Evolutionary conservation across 768 basidiomycete genomes (phyloP).

Genomic region (Hericium erinaceus): DNA sequence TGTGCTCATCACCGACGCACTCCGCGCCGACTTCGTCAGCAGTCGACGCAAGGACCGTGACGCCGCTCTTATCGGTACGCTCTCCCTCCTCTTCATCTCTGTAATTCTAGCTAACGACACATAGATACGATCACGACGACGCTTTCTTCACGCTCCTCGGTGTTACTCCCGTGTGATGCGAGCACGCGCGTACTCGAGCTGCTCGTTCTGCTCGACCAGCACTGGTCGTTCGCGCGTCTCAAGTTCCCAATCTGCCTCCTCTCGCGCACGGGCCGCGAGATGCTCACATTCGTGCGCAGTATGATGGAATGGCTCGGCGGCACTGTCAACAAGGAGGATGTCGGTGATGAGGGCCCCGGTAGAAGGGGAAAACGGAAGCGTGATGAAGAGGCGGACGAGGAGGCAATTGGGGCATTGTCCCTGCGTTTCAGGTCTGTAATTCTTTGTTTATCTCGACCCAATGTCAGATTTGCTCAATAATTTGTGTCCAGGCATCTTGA

Average conservation of each 20-base stretch:
- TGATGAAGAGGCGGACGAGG: slow-evolving; percentile 53
- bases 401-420: slow-evolving; percentile 76
- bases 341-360: slow-evolving; percentile 55
- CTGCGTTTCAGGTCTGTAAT: slow-evolving; percentile 74
- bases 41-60: slow-evolving; percentile 88
- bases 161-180: slow-evolving; percentile 88
- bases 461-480: neutral
- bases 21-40: slow-evolving; percentile 71
- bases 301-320: slow-evolving; percentile 99
- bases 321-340: slow-evolving; percentile 86
- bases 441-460: neutral
- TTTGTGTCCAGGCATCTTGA: slow-evolving; percentile 63
- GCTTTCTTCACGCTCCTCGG: slow-evolving; percentile 66
- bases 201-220: slow-evolving; percentile 92
- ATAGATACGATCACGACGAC: slow-evolving; percentile 86
- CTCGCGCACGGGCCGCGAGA: slow-evolving; percentile 83
- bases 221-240: slow-evolving; percentile 86
- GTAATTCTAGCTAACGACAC: slow-evolving; percentile 1
- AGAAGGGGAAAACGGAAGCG: slow-evolving; percentile 35
- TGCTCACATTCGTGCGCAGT: slow-evolving; percentile 87
- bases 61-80: slow-evolving; percentile 72
- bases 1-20: slow-evolving; percentile 88
- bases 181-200: slow-evolving; percentile 93
- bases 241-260: slow-evolving; percentile 91
- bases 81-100: neutral